A percentile compares a stretch with the other conserved stretches of the same genome.
Evolutionary conservation across 2,329 filamentous ascomycete genomes (phyloP).

Genomic region (Colletotrichum kahawae): DNA sequence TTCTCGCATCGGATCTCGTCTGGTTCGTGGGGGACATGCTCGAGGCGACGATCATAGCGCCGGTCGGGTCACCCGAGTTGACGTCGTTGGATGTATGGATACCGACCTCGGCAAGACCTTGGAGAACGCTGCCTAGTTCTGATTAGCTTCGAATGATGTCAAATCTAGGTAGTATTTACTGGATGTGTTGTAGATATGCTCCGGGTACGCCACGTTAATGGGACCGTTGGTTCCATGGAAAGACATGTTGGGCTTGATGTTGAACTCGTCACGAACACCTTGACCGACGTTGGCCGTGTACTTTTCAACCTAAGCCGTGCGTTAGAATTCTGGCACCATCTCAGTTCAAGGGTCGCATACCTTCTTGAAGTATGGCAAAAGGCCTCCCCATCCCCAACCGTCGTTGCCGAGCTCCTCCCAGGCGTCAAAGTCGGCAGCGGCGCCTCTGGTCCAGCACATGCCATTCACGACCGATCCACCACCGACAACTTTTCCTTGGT

Average conservation of each 20-base stretch:
- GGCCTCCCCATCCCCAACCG: slow-evolving; percentile 45
- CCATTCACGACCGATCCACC: slow-evolving; percentile 46
- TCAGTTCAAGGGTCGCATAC: slow-evolving; percentile 24
- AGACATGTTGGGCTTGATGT: slow-evolving; percentile 30
- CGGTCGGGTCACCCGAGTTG: slow-evolving; percentile 40
- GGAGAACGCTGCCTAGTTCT: slow-evolving; percentile 38
- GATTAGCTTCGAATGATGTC: background rate
- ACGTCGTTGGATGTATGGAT: slow-evolving; percentile 38
- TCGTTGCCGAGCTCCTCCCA: slow-evolving; percentile 47
- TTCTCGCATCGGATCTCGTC: slow-evolving; percentile 43
- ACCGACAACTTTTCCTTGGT: slow-evolving; percentile 42
- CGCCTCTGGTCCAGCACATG: slow-evolving; percentile 44
- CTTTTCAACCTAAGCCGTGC: slow-evolving; percentile 36
- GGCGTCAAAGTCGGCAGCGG: slow-evolving; percentile 43
- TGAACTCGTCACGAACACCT: slow-evolving; percentile 24
- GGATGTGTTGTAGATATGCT: slow-evolving; percentile 44
- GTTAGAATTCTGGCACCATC: background rate
- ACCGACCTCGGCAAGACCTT: slow-evolving; percentile 40
- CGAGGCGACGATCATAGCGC: slow-evolving; percentile 40
- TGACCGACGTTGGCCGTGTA: slow-evolving; percentile 33
- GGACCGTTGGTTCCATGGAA: slow-evolving; percentile 39
- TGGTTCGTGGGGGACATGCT: slow-evolving; percentile 43
- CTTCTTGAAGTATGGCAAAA: slow-evolving; percentile 56
- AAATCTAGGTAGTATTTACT: slow-evolving; percentile 28
- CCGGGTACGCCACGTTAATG: slow-evolving; percentile 42